Evolutionary conservation across 371 early-diverging fungal species (phyloP).

Genomic region (Smittium culicis): DNA sequence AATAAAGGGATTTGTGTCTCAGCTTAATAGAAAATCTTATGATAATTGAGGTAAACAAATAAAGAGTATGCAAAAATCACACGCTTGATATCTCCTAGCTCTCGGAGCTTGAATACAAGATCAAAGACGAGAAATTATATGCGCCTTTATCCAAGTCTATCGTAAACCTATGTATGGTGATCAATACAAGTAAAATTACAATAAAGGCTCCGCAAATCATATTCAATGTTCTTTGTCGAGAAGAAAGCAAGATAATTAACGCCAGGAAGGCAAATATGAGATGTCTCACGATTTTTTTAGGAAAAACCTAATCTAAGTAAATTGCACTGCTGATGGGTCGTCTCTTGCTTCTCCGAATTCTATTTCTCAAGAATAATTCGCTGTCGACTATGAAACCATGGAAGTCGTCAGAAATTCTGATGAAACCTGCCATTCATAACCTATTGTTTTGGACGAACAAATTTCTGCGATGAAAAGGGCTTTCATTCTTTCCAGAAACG

Average conservation of each 20-base stretch:
- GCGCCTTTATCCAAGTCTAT: conserved; percentile 27
- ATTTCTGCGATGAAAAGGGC: neutral
- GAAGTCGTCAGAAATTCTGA: neutral
- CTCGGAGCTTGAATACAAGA: conserved; percentile 22
- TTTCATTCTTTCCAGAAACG: neutral
- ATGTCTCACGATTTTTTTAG: conserved; percentile 13
- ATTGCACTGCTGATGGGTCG: neutral
- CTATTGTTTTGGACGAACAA: neutral
- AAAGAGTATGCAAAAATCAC: conserved; percentile 14
- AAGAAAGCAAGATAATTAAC: neutral
- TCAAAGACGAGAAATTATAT: conserved; percentile 22
- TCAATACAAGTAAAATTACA: conserved; percentile 18
- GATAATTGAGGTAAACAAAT: conserved; percentile 15
- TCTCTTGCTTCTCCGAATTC: neutral
- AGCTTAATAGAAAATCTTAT: conserved; percentile 30
- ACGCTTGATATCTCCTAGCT: conserved; percentile 15
- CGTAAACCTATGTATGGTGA: conserved; percentile 26
- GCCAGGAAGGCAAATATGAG: neutral
- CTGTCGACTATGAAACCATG: neutral
- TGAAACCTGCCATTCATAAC: neutral
- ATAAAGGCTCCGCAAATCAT: neutral
- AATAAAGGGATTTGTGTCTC: conserved; percentile 23
- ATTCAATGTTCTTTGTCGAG: neutral
- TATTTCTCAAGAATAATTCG: neutral
- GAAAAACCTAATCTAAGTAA: neutral